These are phyloP conservation scores for Dipodascus geniculatus DNA, from an alignment of 805 yeast species.

Conservation along the genomic window DNA sequence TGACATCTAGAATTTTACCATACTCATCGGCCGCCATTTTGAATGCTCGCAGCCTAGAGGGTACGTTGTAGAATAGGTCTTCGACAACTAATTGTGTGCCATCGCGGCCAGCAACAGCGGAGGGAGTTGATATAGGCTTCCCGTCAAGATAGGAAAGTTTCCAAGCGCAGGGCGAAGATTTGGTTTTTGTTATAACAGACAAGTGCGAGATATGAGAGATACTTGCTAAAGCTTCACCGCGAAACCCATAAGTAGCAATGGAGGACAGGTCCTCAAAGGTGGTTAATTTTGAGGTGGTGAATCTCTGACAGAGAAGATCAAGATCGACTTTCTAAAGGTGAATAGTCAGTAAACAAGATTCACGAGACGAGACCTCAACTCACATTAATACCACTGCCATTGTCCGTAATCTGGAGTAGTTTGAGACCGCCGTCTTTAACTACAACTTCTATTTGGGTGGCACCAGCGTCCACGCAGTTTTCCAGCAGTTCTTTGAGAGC, in stretches of 20 bases:
- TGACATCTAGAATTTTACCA: slow-evolving; percentile 64
- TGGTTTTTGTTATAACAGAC: slow-evolving; percentile 65
- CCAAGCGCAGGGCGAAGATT: slow-evolving; percentile 55
- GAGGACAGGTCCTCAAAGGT: slow-evolving; percentile 63
- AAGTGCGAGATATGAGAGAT: slow-evolving; percentile 83
- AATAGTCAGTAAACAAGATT: background rate
- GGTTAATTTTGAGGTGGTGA: slow-evolving; percentile 77
- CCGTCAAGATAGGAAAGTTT: slow-evolving; percentile 61
- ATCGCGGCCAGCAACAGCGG: slow-evolving; percentile 71
- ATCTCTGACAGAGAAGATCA: slow-evolving; percentile 73
- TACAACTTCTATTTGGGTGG: slow-evolving; percentile 61
- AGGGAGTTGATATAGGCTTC: slow-evolving; percentile 39
- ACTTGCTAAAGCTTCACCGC: slow-evolving; percentile 95
- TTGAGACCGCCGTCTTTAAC: slow-evolving; percentile 92
- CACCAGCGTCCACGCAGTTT: slow-evolving; percentile 79
- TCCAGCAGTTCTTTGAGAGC: slow-evolving; percentile 90
- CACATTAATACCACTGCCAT: slow-evolving; percentile 65
- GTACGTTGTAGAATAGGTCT: slow-evolving; percentile 80
- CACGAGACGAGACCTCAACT: background rate
- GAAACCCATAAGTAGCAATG: slow-evolving; percentile 78
- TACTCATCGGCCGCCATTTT: slow-evolving; percentile 64
- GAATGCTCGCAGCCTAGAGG: slow-evolving; percentile 61
- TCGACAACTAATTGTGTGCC: slow-evolving; percentile 84
- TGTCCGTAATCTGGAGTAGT: slow-evolving; percentile 75
- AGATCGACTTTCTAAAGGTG: slow-evolving; percentile 44